phyloP scores from a whole-genome alignment of 305 asterid species.

The Plantago coronopus region DNA sequence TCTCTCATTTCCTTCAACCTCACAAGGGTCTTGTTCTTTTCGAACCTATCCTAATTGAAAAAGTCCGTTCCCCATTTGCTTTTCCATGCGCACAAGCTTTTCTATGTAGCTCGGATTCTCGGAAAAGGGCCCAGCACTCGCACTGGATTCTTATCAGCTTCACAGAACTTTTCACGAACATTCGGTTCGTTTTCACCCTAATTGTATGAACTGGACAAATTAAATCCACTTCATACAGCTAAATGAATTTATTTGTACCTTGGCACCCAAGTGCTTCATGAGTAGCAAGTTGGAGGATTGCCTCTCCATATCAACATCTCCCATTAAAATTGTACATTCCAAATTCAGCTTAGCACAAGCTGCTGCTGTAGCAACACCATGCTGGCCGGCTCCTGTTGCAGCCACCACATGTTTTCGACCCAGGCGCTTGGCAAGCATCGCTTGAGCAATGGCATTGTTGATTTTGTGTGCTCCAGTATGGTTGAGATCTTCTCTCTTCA shows the following conservation, averaged over 20 bases:
- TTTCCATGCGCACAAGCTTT: too few relatives aligned
- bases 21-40: too few relatives aligned
- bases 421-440: slow-evolving; percentile 74
- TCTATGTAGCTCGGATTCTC: too few relatives aligned
- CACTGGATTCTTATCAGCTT: too few relatives aligned
- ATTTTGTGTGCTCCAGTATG: slow-evolving; percentile 81
- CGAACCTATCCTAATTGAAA: too few relatives aligned
- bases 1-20: too few relatives aligned
- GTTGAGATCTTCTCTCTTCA: slow-evolving; percentile 75
- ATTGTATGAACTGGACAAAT: too few relatives aligned
- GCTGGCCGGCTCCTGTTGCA: slow-evolving; percentile 84
- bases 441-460: slow-evolving; percentile 80
- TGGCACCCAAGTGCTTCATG: slow-evolving; percentile 69
- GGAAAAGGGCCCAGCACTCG: too few relatives aligned
- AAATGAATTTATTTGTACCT: slow-evolving; percentile 29
- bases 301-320: slow-evolving; percentile 47
- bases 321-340: slow-evolving; percentile 60
- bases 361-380: slow-evolving; percentile 76
- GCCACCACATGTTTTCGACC: slow-evolving; percentile 32
- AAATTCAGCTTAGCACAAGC: slow-evolving; percentile 65
- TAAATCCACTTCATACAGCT: too few relatives aligned
- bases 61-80: too few relatives aligned
- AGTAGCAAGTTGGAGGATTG: slow-evolving; percentile 49
- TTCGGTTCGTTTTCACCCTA: too few relatives aligned
- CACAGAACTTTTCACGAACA: too few relatives aligned